Conservation (phyloP, 2,329 filamentous ascomycete species). For the Fusarium sp. region DNA sequence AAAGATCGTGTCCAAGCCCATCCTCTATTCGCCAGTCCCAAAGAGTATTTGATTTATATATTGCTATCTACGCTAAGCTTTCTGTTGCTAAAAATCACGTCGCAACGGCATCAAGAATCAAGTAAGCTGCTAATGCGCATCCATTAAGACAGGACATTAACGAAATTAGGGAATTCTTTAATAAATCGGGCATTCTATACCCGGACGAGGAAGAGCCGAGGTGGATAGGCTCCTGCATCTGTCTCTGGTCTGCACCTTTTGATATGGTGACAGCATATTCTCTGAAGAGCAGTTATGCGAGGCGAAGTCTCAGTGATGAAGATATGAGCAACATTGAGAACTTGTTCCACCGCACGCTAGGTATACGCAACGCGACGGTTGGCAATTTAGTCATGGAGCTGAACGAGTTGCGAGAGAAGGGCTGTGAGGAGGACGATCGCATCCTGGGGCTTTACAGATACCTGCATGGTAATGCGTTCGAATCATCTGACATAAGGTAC, state of each 20-base stretch:
- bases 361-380: neutral
- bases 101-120: neutral
- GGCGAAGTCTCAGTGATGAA: neutral
- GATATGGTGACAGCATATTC: neutral
- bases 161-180: slow-evolving; percentile 11
- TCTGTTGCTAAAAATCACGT: neutral
- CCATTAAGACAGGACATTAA: accelerated
- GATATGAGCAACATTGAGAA: slow-evolving; percentile 8
- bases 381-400: slow-evolving; percentile 6
- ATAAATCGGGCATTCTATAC: neutral
- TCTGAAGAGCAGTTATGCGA: neutral
- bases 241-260: slow-evolving; percentile 27
- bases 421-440: neutral
- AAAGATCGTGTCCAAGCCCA: neutral
- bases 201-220: neutral
- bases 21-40: neutral
- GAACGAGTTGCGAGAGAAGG: accelerated
- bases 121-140: neutral
- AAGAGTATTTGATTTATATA: slow-evolving; percentile 20
- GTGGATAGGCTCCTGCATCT: neutral
- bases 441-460: slow-evolving; percentile 13
- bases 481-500: neutral
- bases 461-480: neutral
- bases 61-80: slow-evolving; percentile 27
- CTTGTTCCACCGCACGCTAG: slow-evolving; percentile 6